Conservation (phyloP, 192 early-diverging fungal species). For the Entophlyctis luteolus region DNA sequence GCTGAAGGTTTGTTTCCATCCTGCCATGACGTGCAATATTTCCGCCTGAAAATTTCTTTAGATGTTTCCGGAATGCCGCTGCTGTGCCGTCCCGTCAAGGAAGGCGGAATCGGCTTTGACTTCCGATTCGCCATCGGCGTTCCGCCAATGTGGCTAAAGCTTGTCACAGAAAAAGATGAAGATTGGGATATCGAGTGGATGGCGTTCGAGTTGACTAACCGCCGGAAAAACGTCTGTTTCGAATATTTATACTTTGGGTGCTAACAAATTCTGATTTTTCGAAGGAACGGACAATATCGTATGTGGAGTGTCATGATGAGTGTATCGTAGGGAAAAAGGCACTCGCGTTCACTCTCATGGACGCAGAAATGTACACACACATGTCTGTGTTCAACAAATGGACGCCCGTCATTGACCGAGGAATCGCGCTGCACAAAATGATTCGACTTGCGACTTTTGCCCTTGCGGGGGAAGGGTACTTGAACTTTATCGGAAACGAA, state of each 20-base stretch:
- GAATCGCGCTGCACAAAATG: constrained; percentile 94
- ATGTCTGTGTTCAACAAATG: constrained; percentile 77
- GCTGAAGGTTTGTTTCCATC: constrained; percentile 72
- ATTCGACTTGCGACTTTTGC: constrained; percentile 85
- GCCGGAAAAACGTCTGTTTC: no score
- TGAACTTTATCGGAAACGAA: constrained; percentile 97
- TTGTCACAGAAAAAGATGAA: constrained; percentile 90
- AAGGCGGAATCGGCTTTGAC: constrained; percentile 96
- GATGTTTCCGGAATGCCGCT: constrained; percentile 99
- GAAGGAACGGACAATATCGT: constrained; percentile 89
- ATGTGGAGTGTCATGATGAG: constrained; percentile 95
- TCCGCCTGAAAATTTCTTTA: constrained; percentile 4
- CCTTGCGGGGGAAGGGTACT: constrained; percentile 90
- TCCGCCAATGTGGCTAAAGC: constrained; percentile 99
- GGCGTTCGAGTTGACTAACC: constrained; percentile 81
- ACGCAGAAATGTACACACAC: constrained; percentile 96
- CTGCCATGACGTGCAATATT: neutral
- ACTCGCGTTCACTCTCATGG: constrained; percentile 98
- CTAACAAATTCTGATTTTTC: no score
- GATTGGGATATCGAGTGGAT: constrained; percentile 89
- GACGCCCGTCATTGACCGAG: constrained; percentile 90
- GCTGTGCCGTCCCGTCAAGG: constrained; percentile 75
- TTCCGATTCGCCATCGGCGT: constrained; percentile 94
- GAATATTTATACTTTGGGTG: no score
- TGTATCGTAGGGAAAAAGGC: constrained; percentile 98